Conservation (phyloP, 345 rosid genomes). For the Dipteronia sinensis region DNA sequence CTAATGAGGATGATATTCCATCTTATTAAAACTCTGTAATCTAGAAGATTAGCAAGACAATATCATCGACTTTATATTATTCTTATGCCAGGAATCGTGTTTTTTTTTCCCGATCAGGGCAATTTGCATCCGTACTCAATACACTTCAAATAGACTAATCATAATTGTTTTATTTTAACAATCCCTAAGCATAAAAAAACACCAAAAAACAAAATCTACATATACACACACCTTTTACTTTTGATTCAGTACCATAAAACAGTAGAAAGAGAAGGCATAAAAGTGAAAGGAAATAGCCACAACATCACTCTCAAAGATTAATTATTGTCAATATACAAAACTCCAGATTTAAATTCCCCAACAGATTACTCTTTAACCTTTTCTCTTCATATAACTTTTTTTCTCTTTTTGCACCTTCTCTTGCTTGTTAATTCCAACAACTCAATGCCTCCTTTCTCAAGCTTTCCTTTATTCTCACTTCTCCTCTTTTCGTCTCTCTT, state of each 20-base stretch:
- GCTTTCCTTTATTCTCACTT: constrained; percentile 87
- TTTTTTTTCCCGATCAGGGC: not conserved
- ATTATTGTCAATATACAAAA: constrained; percentile 6
- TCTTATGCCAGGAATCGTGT: not conserved
- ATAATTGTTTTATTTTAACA: not conserved
- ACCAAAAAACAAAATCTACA: constrained; percentile 5
- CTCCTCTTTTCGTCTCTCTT: constrained; percentile 56
- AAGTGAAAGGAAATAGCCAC: constrained; percentile 22
- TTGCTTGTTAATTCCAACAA: constrained; percentile 82
- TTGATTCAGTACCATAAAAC: constrained; percentile 50
- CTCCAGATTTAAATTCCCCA: constrained; percentile 31
- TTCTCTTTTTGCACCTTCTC: constrained; percentile 61
- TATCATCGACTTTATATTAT: constrained; percentile 25
- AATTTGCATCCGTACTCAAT: not conserved
- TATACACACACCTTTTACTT: constrained; percentile 36
- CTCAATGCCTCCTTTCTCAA: constrained; percentile 86
- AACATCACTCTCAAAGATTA: constrained; percentile 9
- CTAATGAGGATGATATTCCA: constrained; percentile 8
- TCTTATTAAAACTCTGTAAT: constrained; percentile 16
- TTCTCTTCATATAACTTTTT: constrained; percentile 34
- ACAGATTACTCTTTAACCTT: constrained; percentile 31
- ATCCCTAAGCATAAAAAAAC: constrained; percentile 13
- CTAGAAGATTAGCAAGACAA: constrained; percentile 18
- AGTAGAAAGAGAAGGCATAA: constrained; percentile 39
- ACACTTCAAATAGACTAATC: not conserved